Evolutionary conservation across 305 asterid genomes (phyloP), one percentile per base, ranked within the genome.

Genomic region (Fraxinus nigra): DNA sequence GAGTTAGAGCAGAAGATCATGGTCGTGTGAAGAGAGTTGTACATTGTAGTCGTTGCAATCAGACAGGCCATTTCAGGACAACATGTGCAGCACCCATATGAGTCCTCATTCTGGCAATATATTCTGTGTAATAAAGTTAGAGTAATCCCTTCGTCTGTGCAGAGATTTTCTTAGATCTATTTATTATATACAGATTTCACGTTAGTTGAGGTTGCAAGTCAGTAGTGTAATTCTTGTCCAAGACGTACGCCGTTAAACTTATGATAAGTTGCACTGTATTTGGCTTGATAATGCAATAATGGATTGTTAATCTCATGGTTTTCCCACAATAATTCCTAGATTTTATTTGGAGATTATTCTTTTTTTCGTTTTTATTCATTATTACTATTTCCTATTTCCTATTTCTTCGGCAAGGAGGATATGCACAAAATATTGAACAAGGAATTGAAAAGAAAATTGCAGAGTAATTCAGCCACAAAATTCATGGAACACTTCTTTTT

Each of bases 1-100:
- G 98, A 4, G 97, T 93, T 22, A 79, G 99, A 76, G 95, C 98
- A 0, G 99, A 96, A 81, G 98, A 94, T 82, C 92, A 93, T 7
- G 98, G 98, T 16, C 94, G 98, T 4, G 90, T 84, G 82, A 96
- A 93, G 92, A 90, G 99, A 61, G 95, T 94, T 5, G 99, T 93
- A 56, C 99, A 93, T 83, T 93, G 99, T 78, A 94, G 98, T 85
- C 92, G 98, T 0, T 95, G 99, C 90, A 91, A 93, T 82, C 97
- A 92, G 91, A 92, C 98, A 0, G 99, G 99, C 20, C 98, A 95
- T 65, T 91, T 89, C 85, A 87, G 92, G 87, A 91, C 93, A 13
- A 92, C 96, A 2, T 95, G 99, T 86, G 97, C 98, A 63, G 96
- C 98, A 34, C 99, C 98, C 1, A 89, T 94, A 78, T 94, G 91